Base-by-base conservation (phyloP, 2,329 filamentous ascomycete genomes). In the Bipolaris oryzae region DNA sequence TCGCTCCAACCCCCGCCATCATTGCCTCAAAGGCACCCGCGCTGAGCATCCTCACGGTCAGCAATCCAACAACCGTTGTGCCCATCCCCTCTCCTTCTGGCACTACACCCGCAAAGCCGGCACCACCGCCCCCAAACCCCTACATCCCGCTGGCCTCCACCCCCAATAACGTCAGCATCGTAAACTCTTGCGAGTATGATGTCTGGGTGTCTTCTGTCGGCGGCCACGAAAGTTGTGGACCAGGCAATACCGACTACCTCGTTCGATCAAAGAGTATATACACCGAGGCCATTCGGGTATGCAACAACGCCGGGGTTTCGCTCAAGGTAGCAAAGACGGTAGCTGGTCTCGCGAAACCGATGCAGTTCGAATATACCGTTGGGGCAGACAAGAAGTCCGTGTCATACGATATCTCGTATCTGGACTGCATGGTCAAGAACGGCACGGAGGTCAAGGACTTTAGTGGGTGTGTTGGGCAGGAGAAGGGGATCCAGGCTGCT, bases 291-390 rank as follows among this genome's bases (percentile, higher is more conserved):
- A 16, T 65, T 1, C 61, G 58, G 1, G 34, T 9, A 2, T 65
- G 61, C 48, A 2, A 42, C 13, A 10, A 37, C 7, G 53, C 56
- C 18, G 57, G 61, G 0, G 48, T 65, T 2, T 57, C 63, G 0
- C 55, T 65, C 31, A 66, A 66, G 45, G 39, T 64, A 13, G 48
- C 51, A 38, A 60, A 50, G 45, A 53, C 50, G 1, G 23, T 44
- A 6, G 46, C 38, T 10, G 46, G 23, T n/a, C 49, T 55, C n/a
- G 7, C 18, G 2, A 45, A 37, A 4, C 55, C 55, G 1, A 63
- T 64, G 55, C 63, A 64, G 20, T 61, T 66, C 43, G 61, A 66
- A 31, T 66, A 62, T 16, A 54, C 56, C 0, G 57, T 63, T 23
- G 57, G 57, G 55, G 23, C 47, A 1, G 48, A 61, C 35, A 16